Conservation (phyloP, 2,329 filamentous ascomycete species). For the Talaromyces funiculosus region DNA sequence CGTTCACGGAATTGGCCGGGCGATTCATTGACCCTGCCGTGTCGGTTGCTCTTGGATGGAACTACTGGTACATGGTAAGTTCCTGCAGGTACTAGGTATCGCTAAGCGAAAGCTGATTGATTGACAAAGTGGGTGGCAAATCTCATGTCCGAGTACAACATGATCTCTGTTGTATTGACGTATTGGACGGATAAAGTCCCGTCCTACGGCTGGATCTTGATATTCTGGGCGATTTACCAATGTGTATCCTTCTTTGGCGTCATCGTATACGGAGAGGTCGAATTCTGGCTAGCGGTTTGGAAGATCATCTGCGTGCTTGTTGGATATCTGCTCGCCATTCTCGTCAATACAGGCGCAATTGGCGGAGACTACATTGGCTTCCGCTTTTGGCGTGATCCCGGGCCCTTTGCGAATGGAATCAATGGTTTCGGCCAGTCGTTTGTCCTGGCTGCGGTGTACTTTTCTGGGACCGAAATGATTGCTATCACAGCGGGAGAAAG, state of each 20-base stretch:
- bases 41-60: conserved; percentile 20
- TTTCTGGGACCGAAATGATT: conserved; percentile 34
- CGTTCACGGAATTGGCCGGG: conserved; percentile 12
- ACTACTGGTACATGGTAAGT: conserved; percentile 21
- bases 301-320: conserved; percentile 31
- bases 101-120: background rate
- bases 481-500: conserved; percentile 39
- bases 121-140: conserved; percentile 9
- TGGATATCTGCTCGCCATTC: conserved; percentile 30
- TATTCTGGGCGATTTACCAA: conserved; percentile 35
- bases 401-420: conserved; percentile 15
- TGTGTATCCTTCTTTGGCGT: conserved; percentile 20
- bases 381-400: conserved; percentile 26
- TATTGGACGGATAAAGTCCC: conserved; percentile 35
- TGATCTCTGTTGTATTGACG: conserved; percentile 32
- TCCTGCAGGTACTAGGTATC: background rate
- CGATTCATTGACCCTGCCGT: conserved; percentile 13
- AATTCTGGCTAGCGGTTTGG: conserved; percentile 32
- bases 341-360: conserved; percentile 32
- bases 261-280: conserved; percentile 45
- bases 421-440: conserved; percentile 32
- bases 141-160: conserved; percentile 29
- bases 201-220: conserved; percentile 35
- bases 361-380: conserved; percentile 34
- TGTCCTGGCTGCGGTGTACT: conserved; percentile 34